Evolutionary conservation across 2,329 filamentous ascomycete species (phyloP), one percentile per base, ranked within the genome.

Genomic region (Colletotrichum sidae): DNA sequence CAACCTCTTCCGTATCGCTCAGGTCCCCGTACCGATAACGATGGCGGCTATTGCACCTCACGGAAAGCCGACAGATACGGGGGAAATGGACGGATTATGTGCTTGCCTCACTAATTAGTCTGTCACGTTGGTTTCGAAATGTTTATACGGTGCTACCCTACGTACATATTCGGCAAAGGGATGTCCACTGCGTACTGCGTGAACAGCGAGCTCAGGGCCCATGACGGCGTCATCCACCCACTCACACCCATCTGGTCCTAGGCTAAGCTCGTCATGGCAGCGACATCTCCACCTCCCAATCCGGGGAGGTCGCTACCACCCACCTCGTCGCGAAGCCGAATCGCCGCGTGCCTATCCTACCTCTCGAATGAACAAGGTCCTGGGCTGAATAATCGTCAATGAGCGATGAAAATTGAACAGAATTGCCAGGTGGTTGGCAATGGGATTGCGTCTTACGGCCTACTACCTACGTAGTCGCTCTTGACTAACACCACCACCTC

Each of bases 321-420:
- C 17, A 17, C 17, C 25, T 25, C 25, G 25, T 25, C 25, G 25
- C 25, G 25, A 25, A 25, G 25, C 25, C 25, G 25, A 25, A 25
- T 25, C 25, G 25, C 25, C 25, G 25, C 25, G 25, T 25, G 25
- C 25, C 25, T 25, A 25, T 25, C 25, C 25, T 25, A 4, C 25
- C 25, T 25, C 25, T 25, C 25, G 25, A 25, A 25, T 25, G 25
- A 25, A 5, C 25, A 25, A 25, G 25, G 25, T 25, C 25, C 44
- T 50, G 56, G 63, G 58, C 62, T 65, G 62, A 65, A 62, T 65
- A 62, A 65, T 55, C 42, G 13, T 15, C 13, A 45, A 38, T 25
- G 25, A n/a, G 46, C 10, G 10, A 37, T 7, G 38, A 33, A 17
- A 52, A 51, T 54, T 25, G 25, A 25, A 25, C 25, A 25, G 25